Evolutionary conservation across 352 stramenopile species (phyloP).

Genomic region (Pythium aquatile): DNA sequence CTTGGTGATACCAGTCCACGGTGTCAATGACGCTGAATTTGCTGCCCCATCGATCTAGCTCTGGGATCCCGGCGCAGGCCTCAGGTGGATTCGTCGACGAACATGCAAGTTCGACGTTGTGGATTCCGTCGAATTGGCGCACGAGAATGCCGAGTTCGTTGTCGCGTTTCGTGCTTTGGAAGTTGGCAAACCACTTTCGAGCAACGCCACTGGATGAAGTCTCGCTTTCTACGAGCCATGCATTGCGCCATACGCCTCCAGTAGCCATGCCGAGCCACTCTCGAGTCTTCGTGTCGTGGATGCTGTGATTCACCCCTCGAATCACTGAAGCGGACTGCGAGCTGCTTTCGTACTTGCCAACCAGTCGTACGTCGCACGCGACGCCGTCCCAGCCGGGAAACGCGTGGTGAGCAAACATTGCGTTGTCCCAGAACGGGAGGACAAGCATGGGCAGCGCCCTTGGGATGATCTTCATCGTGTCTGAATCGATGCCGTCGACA

Average conservation of each 20-base stretch:
- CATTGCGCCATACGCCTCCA: slow-evolving; percentile 28
- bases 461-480: slow-evolving; percentile 3
- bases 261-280: slow-evolving; percentile 13
- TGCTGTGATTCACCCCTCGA: slow-evolving; percentile 2
- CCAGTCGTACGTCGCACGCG: slow-evolving; percentile 23
- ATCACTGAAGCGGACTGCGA: neutral
- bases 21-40: slow-evolving; percentile 6
- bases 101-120: neutral
- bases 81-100: neutral
- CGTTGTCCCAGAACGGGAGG: slow-evolving; percentile 29
- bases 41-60: slow-evolving; percentile 6
- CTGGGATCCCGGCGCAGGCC: slow-evolving; percentile 9
- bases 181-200: slow-evolving; percentile 16
- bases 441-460: slow-evolving; percentile 24
- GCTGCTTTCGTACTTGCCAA: slow-evolving; percentile 14
- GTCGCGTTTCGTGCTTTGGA: slow-evolving; percentile 14
- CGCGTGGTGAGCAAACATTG: neutral
- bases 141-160: neutral
- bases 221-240: slow-evolving; percentile 24
- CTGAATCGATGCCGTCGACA: slow-evolving; percentile 13
- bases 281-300: slow-evolving; percentile 14
- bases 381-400: slow-evolving; percentile 22
- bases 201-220: neutral
- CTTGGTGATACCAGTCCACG: neutral
- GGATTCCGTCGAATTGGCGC: slow-evolving; percentile 20